Base-by-base conservation (phyloP, 495 filamentous ascomycete species). In the Penicillium pulvis region DNA sequence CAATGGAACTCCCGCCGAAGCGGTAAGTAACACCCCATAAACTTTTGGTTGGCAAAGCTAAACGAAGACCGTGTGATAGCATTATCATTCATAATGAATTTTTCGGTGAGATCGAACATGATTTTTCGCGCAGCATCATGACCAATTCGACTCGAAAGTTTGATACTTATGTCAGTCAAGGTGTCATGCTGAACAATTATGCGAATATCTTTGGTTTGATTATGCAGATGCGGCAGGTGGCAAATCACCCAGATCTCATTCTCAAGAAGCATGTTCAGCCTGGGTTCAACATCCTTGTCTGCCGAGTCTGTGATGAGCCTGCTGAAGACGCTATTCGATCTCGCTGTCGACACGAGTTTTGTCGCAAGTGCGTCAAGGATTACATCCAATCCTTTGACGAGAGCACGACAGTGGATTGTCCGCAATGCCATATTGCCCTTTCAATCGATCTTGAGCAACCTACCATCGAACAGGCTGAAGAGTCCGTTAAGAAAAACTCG, bases 91-190 rank as follows among this genome's bases (percentile, higher is more conserved):
- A 94, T 65, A 90, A 93, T 46, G 92, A 97, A 73, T 96, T 94
- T 71, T 98, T 98, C 64, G 90, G 91, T 26, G 94, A 97, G 63
- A 90, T 92, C 36, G 94, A 98, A 69, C 89, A 90, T 53, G 94
- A 98, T 67, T 92, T 98, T 63, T 93, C 93, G n/a, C 83, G 82
- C 31, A 94, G 90, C 69, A 96, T 98, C 75, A 98, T 97, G 91
- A 88, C 84, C 20, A 94, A 90, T 64, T 87, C 88, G 10, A 84
- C 86, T 36, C 85, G 94, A 41, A 85, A 92, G 58, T 98, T 97
- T 60, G 90, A 97, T 60, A 97, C 91, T 1, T 98, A 97, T 65
- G 94, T 97, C 19, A 90, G 91, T 48, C 90, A 89, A 44, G 94
- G 93, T 72, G 94, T 98, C 6, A 85, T 97, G 72, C 82, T 98